phyloP scores from a whole-genome alignment of 2,329 filamentous ascomycete genomes.

The Blumeriella jaapii region DNA sequence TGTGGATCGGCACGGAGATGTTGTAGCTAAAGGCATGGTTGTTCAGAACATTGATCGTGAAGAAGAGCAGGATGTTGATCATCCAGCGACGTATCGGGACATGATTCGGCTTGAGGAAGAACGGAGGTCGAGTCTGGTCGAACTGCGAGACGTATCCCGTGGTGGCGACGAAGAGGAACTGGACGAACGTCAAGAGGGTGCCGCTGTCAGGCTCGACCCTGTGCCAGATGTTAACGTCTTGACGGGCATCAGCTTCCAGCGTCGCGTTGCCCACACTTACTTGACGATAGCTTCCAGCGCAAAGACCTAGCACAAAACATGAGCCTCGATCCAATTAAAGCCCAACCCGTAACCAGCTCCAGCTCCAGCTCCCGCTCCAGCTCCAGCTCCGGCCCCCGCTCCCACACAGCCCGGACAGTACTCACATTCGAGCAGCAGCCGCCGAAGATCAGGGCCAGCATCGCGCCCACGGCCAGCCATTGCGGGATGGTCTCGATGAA shows the following conservation, averaged over 20 bases:
- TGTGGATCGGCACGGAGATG: constrained; percentile 93
- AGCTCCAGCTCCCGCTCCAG: no score
- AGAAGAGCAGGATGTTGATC: constrained; percentile 82
- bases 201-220: constrained; percentile 79
- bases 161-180: constrained; percentile 72
- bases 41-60: constrained; percentile 88
- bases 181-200: constrained; percentile 81
- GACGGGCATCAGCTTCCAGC: neutral
- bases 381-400: no score
- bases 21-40: constrained; percentile 97
- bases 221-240: constrained; percentile 18
- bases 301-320: constrained; percentile 57
- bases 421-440: constrained; percentile 88
- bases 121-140: constrained; percentile 52
- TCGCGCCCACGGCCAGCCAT: constrained; percentile 52
- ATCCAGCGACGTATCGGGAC: constrained; percentile 80
- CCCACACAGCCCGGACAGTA: constrained; percentile 10
- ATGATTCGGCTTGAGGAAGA: constrained; percentile 64
- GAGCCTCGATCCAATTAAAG: constrained; percentile 13
- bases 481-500: constrained; percentile 48
- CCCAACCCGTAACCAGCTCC: neutral
- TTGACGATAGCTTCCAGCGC: constrained; percentile 91
- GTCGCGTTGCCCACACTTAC: constrained; percentile 43
- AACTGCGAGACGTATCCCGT: constrained; percentile 69
- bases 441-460: constrained; percentile 83